Evolutionary conservation across 2,329 filamentous ascomycete genomes (phyloP), one percentile per base, ranked within the genome.

Genomic region (Rhynchosporium secalis): DNA sequence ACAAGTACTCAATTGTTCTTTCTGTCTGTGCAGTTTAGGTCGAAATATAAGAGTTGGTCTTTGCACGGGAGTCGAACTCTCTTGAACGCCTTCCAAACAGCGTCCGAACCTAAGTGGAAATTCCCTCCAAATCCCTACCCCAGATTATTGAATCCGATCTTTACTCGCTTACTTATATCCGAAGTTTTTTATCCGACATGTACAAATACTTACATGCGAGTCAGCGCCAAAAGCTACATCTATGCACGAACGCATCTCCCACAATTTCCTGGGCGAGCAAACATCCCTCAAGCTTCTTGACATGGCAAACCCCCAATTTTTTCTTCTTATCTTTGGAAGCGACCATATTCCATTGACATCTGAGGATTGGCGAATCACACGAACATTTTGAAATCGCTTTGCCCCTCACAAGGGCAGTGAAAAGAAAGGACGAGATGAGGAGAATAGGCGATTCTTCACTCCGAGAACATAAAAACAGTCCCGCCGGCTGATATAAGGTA

Each of bases 61-160:
- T 33, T 41, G 49, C 36, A 41, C 36, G 40, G 6, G 41, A 20
- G 15, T 45, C n/a, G 47, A 36, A 33, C 33, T 38, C 29, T 41
- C 38, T 54, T 13, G 12, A 47, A 31, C 36, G 20, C 20, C 20
- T 20, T 60, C n/a, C 38, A 4, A 54, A 36, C 36, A 28, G 29
- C 51, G 40, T 54, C 51, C 51, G 33, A 54, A 40, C n/a, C 28
- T 26, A 28, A 48, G 52, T 55, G 58, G 20, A 55, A 62, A 58
- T 49, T 29, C 33, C 31, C 36, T 62, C 60, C 58, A 58, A 62
- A 15, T 36, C 38, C 51, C 60, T 58, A 48, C 60, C 60, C 60
- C 60, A 48, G 48, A 56, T 54, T 33, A 15, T 2, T n/a, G 13
- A 47, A 58, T 47, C 48, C 33, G 1, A 36, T 10, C 51, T 26